phyloP scores from a whole-genome alignment of 2,329 filamentous ascomycete species.

The Teratosphaeriaceae sp. region DNA sequence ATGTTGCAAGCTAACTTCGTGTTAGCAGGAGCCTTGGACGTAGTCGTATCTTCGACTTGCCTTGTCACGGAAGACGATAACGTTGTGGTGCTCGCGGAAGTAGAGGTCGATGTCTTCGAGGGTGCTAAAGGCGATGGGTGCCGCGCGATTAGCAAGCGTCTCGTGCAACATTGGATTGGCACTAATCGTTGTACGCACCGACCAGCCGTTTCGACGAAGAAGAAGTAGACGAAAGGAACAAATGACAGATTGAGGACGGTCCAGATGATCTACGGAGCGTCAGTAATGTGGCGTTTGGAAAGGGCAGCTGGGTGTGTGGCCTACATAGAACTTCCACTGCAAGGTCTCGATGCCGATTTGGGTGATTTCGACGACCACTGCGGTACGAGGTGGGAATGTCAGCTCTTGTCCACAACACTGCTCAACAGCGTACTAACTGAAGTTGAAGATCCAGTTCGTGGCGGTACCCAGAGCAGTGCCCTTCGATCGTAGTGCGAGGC shows the following conservation, averaged over 20 bases:
- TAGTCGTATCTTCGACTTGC: too few species aligned
- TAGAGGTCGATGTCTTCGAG: constrained; percentile 28
- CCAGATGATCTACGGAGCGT: constrained; percentile 38
- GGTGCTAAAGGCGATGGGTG: too few species aligned
- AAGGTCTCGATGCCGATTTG: constrained; percentile 25
- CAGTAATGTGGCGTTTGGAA: constrained; percentile 45
- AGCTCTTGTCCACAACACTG: too few species aligned
- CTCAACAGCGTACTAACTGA: too few species aligned
- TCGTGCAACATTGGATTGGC: too few species aligned
- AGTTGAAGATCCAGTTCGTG: constrained; percentile 47
- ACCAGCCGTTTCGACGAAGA: constrained; percentile 27
- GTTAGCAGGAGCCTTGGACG: too few species aligned
- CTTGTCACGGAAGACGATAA: constrained; percentile 7
- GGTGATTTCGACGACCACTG: constrained; percentile 35
- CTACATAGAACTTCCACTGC: constrained; percentile 25
- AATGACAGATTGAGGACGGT: constrained; percentile 45
- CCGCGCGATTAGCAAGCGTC: too few species aligned
- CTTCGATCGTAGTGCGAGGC: constrained; percentile 43
- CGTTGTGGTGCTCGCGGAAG: constrained; percentile 15
- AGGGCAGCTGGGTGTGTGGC: constrained; percentile 4
- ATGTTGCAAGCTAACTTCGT: constrained; percentile 34
- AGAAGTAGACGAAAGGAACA: constrained; percentile 40
- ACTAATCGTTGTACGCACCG: too few species aligned
- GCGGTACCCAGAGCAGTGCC: constrained; percentile 44
- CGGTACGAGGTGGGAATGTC: constrained; percentile 32